phyloP scores from a whole-genome alignment of 805 yeast genomes.

The Kazachstania kunashirensis region DNA sequence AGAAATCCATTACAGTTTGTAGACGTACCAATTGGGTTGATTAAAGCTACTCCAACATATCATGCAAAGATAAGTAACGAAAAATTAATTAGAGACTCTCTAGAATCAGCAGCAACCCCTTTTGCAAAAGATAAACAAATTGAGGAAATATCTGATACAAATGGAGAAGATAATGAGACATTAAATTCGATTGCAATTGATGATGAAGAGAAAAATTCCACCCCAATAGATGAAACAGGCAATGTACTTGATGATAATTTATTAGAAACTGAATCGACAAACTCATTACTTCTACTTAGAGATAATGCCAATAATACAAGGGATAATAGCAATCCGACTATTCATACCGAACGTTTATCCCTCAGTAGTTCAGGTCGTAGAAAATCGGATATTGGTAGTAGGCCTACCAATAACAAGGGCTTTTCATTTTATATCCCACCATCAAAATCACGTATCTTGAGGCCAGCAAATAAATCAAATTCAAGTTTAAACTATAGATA shows the following conservation, averaged over 20 bases:
- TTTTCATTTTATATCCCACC: constrained; percentile 17
- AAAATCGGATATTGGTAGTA: constrained; percentile 19
- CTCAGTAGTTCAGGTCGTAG: constrained; percentile 8
- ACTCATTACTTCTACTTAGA: constrained; percentile 15
- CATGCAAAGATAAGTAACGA: constrained; percentile 3
- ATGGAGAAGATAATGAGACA: neutral
- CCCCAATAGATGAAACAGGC: constrained; percentile 1
- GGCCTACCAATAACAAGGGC: constrained; percentile 12
- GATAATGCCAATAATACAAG: constrained; percentile 10
- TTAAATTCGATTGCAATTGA: neutral
- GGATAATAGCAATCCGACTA: too few species aligned
- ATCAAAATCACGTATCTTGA: constrained; percentile 13
- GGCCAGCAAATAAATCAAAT: constrained; percentile 3
- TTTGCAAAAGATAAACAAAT: neutral
- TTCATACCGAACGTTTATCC: too few species aligned
- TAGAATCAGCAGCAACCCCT: neutral
- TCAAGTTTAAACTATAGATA: constrained; percentile 9
- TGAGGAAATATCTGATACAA: neutral
- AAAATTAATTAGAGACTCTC: neutral
- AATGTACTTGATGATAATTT: constrained; percentile 25
- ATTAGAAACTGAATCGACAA: constrained; percentile 18
- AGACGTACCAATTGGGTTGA: constrained; percentile 17
- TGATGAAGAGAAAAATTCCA: constrained; percentile 1
- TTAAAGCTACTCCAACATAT: constrained; percentile 9
- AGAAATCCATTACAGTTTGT: constrained; percentile 22